Evolutionary conservation across 2,329 filamentous ascomycete genomes (phyloP).

Genomic region (Calonectria honghensis): DNA sequence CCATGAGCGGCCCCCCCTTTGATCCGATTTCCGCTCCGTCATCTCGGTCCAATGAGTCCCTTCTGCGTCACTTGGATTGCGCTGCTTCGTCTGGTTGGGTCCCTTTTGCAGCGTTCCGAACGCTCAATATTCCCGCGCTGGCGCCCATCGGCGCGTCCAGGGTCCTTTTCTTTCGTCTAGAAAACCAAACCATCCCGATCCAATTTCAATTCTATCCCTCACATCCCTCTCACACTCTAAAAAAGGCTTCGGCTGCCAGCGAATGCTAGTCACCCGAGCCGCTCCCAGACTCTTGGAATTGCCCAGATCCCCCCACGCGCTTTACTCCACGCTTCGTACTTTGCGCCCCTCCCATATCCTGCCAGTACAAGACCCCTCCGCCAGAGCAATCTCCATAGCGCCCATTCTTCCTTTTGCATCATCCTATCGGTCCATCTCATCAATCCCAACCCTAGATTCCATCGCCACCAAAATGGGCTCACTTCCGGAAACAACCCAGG

Average conservation of each 20-base stretch:
- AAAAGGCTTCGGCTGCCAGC: slow-evolving; percentile 37
- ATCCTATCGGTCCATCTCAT: slow-evolving; percentile 34
- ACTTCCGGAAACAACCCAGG: slow-evolving; percentile 55
- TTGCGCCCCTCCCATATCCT: slow-evolving; percentile 26
- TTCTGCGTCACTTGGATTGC: slow-evolving; percentile 36
- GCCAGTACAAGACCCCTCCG: slow-evolving; percentile 28
- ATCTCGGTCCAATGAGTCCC: slow-evolving; percentile 26
- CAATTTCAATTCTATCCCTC: slow-evolving; percentile 26
- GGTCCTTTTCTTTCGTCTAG: slow-evolving; percentile 20
- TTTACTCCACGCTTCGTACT: slow-evolving; percentile 36
- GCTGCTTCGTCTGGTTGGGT: slow-evolving; percentile 19
- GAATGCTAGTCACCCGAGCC: slow-evolving; percentile 48
- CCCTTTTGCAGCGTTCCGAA: slow-evolving; percentile 38
- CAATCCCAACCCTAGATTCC: slow-evolving; percentile 38
- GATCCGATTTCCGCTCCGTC: slow-evolving; percentile 46
- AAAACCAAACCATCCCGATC: slow-evolving; percentile 33
- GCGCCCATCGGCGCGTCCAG: slow-evolving; percentile 11
- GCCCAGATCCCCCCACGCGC: slow-evolving; percentile 40
- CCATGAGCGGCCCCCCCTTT: slow-evolving; percentile 37
- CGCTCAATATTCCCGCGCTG: slow-evolving; percentile 39
- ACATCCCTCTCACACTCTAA: slow-evolving; percentile 12
- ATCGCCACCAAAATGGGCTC: slow-evolving; percentile 56
- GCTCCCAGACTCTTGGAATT: slow-evolving; percentile 46
- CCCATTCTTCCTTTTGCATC: slow-evolving; percentile 30
- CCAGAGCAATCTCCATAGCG: slow-evolving; percentile 30